phyloP scores from a whole-genome alignment of 441 rosid species.

The Pelargonium citronellum region DNA sequence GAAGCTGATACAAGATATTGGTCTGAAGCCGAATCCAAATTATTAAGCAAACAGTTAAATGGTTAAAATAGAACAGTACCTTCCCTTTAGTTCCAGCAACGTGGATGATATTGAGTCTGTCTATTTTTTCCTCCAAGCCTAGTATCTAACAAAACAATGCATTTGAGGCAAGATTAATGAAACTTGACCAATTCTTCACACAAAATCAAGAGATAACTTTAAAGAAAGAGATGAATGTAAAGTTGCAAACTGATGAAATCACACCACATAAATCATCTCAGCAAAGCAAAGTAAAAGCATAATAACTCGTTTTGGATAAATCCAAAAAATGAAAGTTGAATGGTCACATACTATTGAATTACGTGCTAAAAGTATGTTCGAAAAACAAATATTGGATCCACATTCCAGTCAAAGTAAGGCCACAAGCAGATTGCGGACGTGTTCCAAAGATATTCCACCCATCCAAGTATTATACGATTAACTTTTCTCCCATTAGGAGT shows the following conservation, averaged over 20 bases:
- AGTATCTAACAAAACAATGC: constrained; percentile 32
- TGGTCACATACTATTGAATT: background rate
- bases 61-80: constrained; percentile 32
- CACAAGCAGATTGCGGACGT: background rate
- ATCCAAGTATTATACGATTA: too few relatives aligned
- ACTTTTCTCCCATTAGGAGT: too few relatives aligned
- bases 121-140: constrained; percentile 40
- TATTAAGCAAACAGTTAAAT: background rate
- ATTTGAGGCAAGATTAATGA: background rate
- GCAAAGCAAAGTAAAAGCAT: background rate
- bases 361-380: background rate
- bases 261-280: background rate
- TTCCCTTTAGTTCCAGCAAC: constrained; percentile 94
- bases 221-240: constrained; percentile 10
- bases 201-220: background rate
- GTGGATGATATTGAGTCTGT: constrained; percentile 59
- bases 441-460: too few relatives aligned
- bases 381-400: background rate
- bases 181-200: background rate
- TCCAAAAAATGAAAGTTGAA: constrained; percentile 1
- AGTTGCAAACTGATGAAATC: constrained; percentile 8
- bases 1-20: too few relatives aligned
- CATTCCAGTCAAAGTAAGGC: too few relatives aligned
- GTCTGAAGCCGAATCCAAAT: too few relatives aligned
- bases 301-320: background rate